These are phyloP conservation scores for Ceriops tagal DNA, from an alignment of 345 rosid species.

Conservation along the genomic window DNA sequence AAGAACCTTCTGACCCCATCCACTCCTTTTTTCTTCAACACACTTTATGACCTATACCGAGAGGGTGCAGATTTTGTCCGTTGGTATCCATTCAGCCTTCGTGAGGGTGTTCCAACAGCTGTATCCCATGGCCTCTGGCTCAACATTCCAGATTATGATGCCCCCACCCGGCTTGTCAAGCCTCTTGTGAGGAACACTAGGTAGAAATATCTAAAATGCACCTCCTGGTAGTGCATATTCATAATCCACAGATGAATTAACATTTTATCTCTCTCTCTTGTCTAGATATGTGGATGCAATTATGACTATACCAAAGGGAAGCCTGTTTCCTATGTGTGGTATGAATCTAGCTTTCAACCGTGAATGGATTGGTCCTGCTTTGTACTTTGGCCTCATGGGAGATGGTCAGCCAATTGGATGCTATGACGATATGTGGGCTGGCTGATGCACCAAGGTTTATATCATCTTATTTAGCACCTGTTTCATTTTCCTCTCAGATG, in stretches of 20 bases:
- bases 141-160: neutral
- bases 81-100: conserved; percentile 9
- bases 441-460: conserved; percentile 69
- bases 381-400: conserved; percentile 90
- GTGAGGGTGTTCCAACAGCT: conserved; percentile 5
- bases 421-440: conserved; percentile 92
- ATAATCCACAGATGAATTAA: neutral
- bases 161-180: neutral
- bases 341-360: conserved; percentile 83
- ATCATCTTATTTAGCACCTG: neutral
- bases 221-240: neutral
- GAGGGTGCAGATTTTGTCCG: conserved; percentile 11
- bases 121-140: too few species aligned
- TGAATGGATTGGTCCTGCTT: conserved; percentile 74
- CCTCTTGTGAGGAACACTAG: conserved; percentile 1
- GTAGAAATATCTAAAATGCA: neutral
- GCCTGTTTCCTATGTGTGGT: conserved; percentile 83
- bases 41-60: conserved; percentile 8
- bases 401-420: conserved; percentile 87
- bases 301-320: conserved; percentile 80
- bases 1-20: conserved; percentile 12
- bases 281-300: conserved; percentile 75
- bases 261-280: neutral
- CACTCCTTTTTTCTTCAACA: conserved; percentile 9
- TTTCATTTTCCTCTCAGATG: neutral